Evolutionary conservation across 164 flowering plant species (phyloP), one percentile per base, ranked within the genome.

Genomic region (Nymphaea thermarum): DNA sequence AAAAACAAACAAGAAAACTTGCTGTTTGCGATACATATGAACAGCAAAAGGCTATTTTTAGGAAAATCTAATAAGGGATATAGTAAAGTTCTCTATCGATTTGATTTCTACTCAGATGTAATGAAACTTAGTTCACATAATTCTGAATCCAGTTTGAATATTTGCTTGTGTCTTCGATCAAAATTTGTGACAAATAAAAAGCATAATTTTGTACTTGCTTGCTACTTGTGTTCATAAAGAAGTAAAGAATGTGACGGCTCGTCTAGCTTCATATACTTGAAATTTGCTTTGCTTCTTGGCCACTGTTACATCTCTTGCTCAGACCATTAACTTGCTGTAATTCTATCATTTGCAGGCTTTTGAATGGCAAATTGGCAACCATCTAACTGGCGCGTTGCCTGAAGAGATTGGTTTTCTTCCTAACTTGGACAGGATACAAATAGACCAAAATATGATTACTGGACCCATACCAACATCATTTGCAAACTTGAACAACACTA

Each of bases 361-460:
- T 93, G 77, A 87, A 80, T 82, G 96, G 98, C n/a, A n/a, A n/a
- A n/a, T n/a, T n/a, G n/a, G n/a, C 64, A 90, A 93, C 75, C 67
- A 76, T 42, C 67, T 93, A 64, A 75, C 91, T 25, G 98, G 95
- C 63, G 45, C 83, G 65, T 71, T 90, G 67, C 91, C 98, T 0
- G 87, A 82, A 36, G 98, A 93, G 81, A 81, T 90, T n/a, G 96
- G 96, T 25, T 51, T 72, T 73, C 92, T 90, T 62, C 60, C 83
- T 66, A 82, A 84, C 25, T 67, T 93, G 70, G 73, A 67, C 42
- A 84, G 87, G 70, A 71, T 93, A 41, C 95, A 90, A 71, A 73
- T 90, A 57, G 98, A 93, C 71, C 67, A 82, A 73, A 93, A 93
- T 67, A 16, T 74, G 42, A 72, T 93, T 70, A 83, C 95, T 53